Base-by-base conservation (phyloP, 768 basidiomycete species). In the Psilocybe sp. region DNA sequence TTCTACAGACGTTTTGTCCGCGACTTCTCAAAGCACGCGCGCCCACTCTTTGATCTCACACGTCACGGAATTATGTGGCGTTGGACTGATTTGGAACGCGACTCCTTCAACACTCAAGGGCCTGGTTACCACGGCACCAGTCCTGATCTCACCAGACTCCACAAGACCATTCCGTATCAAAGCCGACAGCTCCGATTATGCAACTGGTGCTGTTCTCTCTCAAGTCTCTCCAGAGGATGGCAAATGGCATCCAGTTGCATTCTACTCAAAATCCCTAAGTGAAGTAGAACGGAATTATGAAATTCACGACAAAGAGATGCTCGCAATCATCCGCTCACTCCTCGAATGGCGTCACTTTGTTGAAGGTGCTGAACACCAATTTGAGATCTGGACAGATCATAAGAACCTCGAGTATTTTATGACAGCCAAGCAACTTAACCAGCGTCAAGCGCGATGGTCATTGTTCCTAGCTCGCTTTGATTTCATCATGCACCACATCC, bases 231-330 rank as follows among this genome's bases (percentile, higher is more conserved):
- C 60, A 3, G 23, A 64, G 44, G 50, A 64, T 15, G 48, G 44
- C 4, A 46, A 51, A 1, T 71, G 65, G 59, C 61, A 66, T 3
- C 75, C 76, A 0, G 57, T 79, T 10, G 71, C 65, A 0, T 80
- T 68, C 47, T 49, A 58, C 8, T 77, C 71, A 0, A 60, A 64
- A 5, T 56, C 59, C 6, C 48, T 75, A 0, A 55, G 37, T 13
- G 14, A 44, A 0, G 60, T 67, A 0, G 73, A 80, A 54, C 40
- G 59, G 5, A 78, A 80, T 54, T 80, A 80, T 56, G 62, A 72
- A 20, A 67, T 66, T 37, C 63, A 74, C 52, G 68, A 82, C 58
- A 73, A 69, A 53, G 80, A 83, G 58, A 47, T 81, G 1, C 63
- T 80, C 2, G 77, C 77, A 0, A 74, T 81, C 16, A 65, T 80